Conservation (phyloP, 2,329 filamentous ascomycete species). For the Penicillium hordei region DNA sequence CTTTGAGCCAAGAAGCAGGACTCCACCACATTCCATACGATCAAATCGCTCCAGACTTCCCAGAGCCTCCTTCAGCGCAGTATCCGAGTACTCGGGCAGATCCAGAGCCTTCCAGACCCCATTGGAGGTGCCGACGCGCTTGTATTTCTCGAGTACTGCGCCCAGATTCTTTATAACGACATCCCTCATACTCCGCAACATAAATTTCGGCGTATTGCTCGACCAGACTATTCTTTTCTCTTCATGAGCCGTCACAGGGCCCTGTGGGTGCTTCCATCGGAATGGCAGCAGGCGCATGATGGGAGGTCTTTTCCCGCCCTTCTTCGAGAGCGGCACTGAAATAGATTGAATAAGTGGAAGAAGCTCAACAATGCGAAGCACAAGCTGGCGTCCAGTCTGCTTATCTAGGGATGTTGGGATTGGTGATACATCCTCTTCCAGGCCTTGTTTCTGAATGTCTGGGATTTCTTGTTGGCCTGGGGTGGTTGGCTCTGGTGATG, state of each 20-base stretch:
- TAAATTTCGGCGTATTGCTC: conserved; percentile 48
- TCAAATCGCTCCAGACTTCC: conserved; percentile 23
- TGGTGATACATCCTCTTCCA: neutral
- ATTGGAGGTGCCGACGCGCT: conserved; percentile 17
- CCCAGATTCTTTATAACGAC: conserved; percentile 39
- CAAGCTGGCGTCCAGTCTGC: conserved; percentile 17
- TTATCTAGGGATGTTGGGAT: neutral
- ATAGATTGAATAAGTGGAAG: conserved; percentile 27
- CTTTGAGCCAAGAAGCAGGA: conserved; percentile 22
- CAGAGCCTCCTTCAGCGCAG: conserved; percentile 25
- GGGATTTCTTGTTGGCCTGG: neutral
- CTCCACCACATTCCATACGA: conserved; percentile 33
- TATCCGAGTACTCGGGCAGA: conserved; percentile 19
- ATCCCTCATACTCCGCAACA: conserved; percentile 40
- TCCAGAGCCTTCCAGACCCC: conserved; percentile 32
- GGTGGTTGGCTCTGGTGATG: conserved; percentile 5
- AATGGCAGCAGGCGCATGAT: conserved; percentile 33
- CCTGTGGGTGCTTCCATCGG: conserved; percentile 36
- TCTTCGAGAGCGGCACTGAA: conserved; percentile 15
- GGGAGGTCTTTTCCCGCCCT: conserved; percentile 12
- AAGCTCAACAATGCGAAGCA: conserved; percentile 31
- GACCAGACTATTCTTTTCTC: conserved; percentile 45
- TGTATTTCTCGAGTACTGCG: conserved; percentile 28
- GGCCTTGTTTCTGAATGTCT: too few relatives aligned
- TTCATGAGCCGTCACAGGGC: conserved; percentile 28